Base-by-base conservation (phyloP, 768 basidiomycete species). In the Cystofilobasidium macerans region DNA sequence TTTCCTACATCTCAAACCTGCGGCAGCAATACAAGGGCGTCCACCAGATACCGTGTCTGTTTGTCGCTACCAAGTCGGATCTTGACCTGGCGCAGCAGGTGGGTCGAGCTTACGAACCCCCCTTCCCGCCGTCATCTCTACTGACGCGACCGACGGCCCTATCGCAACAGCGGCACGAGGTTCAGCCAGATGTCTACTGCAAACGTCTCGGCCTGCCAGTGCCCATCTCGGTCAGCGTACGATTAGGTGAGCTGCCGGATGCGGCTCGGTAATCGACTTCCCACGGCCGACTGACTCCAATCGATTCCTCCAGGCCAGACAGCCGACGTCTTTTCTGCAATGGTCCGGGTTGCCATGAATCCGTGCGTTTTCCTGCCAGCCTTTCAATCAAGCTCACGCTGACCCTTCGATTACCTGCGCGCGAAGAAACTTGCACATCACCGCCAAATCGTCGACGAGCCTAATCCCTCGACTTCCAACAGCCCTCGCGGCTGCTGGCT, bases 11-110 rank as follows among this genome's bases (percentile, higher is more conserved):
- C 75, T 93, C 90, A 71, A 95, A 94, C 78, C 79, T 97, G 72
- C 83, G 94, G 91, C 93, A 97, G 89, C 91, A 93, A 82, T 94
- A 97, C 75, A 90, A 84, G 70, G 79, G 95, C 35, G 38, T 43
- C 3, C 91, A 97, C 75, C 87, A 90, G 75, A 89, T 97, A 74
- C 93, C 94, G 30, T 92, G 89, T 14, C 78, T 98, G 42, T 97
- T 98, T 75, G 92, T 99, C 30, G 94, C 94, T n/a, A 98, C 94
- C 43, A 99, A 99, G 78, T 93, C 91, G 8, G 94, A 99, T 75
- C 82, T 95, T 32, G 94, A 99, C 76, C 84, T 99, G 58, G 94
- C 94, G 14, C 83, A 93, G 71, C 94, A 95, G 82, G 89, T 87
- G 65, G 69, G 80, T 72, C 7, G 24, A 30, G 45, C 57, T n/a